Evolutionary conservation across 2,329 filamentous ascomycete genomes (phyloP), one percentile per base, ranked within the genome.

Genomic region (Thielaviopsis musarum): DNA sequence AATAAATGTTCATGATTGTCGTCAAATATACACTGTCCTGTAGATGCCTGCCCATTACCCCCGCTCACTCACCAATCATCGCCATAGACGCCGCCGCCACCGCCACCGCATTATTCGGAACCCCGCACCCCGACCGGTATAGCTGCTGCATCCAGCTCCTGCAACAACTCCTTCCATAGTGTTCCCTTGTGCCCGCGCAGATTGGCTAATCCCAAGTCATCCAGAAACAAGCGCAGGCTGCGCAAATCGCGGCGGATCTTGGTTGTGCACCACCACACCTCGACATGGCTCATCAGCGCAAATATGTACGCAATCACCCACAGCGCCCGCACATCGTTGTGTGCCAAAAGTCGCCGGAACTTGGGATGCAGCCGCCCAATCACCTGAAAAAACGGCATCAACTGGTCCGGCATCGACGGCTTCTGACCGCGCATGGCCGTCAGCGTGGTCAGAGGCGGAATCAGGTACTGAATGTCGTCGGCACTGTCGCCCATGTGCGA

Each of bases 231-330:
- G 3, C 61, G 55, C 1, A 67, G 62, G 3, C 61, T 65, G 4
- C 24, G 52, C 45, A 63, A 61, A 45, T 66, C 65, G 45, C 62
- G 59, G 34, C 57, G 48, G 6, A 63, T 60, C 34, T 65, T 62
- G 30, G 56, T 28, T 30, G 48, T 52, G 56, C 52, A 61, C 65
- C 66, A 67, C 66, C 66, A 67, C 6, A 64, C 41, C 13, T 65
- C 59, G 19, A 65, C 63, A 3, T 65, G 63, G 17, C 63, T 62
- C 58, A 66, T 55, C 54, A 67, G 49, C 5, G 65, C 66, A 21
- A 67, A 62, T 62, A 65, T 66, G 21, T 64, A 66, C 15, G 63
- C 63, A 38, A 67, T 56, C 19, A 67, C 54, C 66, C 66, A 66
- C 53, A 66, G 62, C 6, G 65, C 65, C 7, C 63, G 57, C 51